Evolutionary conservation across 1,284 basidiomycete species (phyloP), one percentile per base, ranked within the genome.

Genomic region (Volvariella surrecta): DNA sequence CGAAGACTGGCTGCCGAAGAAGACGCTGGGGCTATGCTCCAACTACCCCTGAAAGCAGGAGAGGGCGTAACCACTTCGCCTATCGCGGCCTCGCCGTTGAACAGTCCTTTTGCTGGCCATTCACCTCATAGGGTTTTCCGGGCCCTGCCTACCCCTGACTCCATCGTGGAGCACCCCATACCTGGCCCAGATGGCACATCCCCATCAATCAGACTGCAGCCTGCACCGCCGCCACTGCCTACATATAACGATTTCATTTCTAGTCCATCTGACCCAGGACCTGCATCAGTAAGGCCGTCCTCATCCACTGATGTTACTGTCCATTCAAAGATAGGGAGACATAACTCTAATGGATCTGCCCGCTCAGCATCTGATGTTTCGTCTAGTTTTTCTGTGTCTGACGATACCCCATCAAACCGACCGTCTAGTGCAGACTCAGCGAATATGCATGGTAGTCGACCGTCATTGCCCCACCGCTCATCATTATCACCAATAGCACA

Each of bases 1-100:
- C 55, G 56, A 32, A 53, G 50, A 45, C 51, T 63, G 17, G 53
- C 58, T 8, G 55, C 55, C 18, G 61, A 64, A 38, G 61, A 61
- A 37, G 60, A 59, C 43, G 52, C 52, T 11, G 45, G 54, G 32
- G 45, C 11, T 28, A 28, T n/a, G 11, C 24, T 28, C 24, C 24
- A 28, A 28, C 11, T 6, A 28, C 6, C 24, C 24, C 11, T 11
- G 11, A 28, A 6, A 28, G 6, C 11, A 11, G 24, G 24, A 11
- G 24, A 11, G 11, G 6, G 11, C 24, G 6, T 28, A 11, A 6
- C 24, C 24, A 11, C 6, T 28, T 6, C 24, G 11, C 24, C 24
- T 6, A 11, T 28, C 13, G 48, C 46, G 16, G 48, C 48, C 34
- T 47, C 47, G 40, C 32, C 37, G 19, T 34, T 45, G 42, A 38